These are phyloP conservation scores for Leishmania amazonensis DNA, from an alignment of 208 protist genomes.

Conservation along the genomic window DNA sequence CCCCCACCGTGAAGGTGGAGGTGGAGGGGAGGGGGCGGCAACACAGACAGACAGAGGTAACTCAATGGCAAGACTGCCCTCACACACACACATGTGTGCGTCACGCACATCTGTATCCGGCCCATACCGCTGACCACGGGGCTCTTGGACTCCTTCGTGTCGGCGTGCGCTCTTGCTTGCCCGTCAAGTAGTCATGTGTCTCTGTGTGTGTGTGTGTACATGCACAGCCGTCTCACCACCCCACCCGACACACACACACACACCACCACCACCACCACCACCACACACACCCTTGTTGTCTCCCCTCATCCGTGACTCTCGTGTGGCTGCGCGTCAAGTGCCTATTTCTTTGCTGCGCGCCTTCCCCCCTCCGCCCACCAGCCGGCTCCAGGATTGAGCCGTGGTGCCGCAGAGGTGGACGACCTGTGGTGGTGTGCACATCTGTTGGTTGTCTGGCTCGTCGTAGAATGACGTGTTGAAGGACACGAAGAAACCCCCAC, in stretches of 20 bases:
- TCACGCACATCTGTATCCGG: background rate
- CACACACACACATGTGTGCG: background rate
- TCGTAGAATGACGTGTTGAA: background rate
- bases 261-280: background rate
- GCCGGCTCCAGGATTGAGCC: background rate
- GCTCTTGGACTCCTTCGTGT: background rate
- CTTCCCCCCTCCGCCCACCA: background rate
- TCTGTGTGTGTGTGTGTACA: conserved; percentile 1
- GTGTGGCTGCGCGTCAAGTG: too few species aligned
- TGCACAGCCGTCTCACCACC: background rate
- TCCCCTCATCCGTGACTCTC: background rate
- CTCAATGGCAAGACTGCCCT: background rate
- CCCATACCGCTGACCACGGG: background rate
- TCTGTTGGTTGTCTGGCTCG: background rate
- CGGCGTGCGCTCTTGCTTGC: background rate
- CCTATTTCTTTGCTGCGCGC: background rate
- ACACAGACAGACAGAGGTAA: too few species aligned
- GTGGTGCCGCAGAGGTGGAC: background rate
- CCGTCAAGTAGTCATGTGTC: background rate
- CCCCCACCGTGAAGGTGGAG: background rate
- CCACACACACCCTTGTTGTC: too few species aligned
- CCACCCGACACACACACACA: background rate
- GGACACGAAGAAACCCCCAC: background rate
- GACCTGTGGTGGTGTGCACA: background rate
- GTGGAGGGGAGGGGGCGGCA: background rate